Evolutionary conservation across 441 rosid genomes (phyloP).

Genomic region (Omphalea diandra): DNA sequence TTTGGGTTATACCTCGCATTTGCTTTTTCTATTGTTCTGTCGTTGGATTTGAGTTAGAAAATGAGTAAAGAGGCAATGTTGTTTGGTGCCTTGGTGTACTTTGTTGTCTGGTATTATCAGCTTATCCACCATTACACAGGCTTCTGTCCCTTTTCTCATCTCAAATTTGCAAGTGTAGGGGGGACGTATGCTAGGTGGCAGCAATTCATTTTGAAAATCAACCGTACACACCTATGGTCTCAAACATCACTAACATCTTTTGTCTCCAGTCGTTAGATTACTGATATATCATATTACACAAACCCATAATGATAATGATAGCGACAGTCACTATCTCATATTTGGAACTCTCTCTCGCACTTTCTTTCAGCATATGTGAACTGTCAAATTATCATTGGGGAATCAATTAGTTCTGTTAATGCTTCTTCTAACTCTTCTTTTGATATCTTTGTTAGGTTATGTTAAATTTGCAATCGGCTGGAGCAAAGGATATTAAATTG

Average conservation of each 20-base stretch:
- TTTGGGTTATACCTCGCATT: conserved; percentile 31
- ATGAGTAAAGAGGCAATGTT: conserved; percentile 16
- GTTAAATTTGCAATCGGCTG: conserved; percentile 2
- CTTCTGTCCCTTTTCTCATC: not conserved
- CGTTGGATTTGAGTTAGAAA: conserved; percentile 13
- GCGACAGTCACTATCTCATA: conserved; percentile 16
- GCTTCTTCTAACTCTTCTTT: not conserved
- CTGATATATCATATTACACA: conserved; percentile 13
- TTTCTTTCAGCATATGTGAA: not conserved
- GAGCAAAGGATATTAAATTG: conserved; percentile 18
- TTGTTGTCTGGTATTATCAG: conserved; percentile 1
- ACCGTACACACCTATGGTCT: conserved; percentile 22
- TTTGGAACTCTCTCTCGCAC: not conserved
- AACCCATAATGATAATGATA: conserved; percentile 12
- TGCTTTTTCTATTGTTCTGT: conserved; percentile 19
- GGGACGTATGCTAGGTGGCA: conserved; percentile 8
- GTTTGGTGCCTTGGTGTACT: conserved; percentile 15
- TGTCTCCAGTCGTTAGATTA: conserved; percentile 10
- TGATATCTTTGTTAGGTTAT: not conserved
- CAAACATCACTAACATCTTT: conserved; percentile 13
- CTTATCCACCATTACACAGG: conserved; percentile 9
- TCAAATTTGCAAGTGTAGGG: conserved; percentile 17
- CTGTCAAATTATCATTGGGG: not conserved
- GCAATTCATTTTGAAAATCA: conserved; percentile 9
- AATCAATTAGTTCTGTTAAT: not conserved